These are phyloP conservation scores for Tolypocladium endophyticum DNA, from an alignment of 2,329 filamentous ascomycete species.

Conservation along the genomic window DNA sequence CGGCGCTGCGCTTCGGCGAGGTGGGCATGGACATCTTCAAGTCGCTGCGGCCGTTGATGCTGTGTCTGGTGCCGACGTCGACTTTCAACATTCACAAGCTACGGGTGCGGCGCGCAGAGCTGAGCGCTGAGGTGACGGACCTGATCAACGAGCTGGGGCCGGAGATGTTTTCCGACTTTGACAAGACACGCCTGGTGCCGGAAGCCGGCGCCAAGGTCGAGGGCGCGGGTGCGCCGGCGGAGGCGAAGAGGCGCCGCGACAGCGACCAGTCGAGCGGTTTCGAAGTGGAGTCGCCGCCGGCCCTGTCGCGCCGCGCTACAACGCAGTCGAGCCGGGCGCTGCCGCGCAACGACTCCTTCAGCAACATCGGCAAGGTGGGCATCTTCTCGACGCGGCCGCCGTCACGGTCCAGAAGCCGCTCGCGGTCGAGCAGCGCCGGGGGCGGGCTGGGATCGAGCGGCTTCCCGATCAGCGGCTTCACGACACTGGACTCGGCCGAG, in stretches of 20 bases:
- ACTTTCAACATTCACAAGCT: constrained; percentile 76
- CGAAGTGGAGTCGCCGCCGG: constrained; percentile 23
- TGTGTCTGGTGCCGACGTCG: constrained; percentile 76
- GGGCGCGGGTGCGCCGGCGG: constrained; percentile 14
- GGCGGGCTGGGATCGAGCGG: constrained; percentile 49
- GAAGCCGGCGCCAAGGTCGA: constrained; percentile 34
- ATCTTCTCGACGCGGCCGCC: constrained; percentile 84
- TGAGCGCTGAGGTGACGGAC: constrained; percentile 76
- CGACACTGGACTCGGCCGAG: constrained; percentile 52
- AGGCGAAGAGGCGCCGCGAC: constrained; percentile 27
- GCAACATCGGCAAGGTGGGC: constrained; percentile 75
- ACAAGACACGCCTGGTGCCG: constrained; percentile 59
- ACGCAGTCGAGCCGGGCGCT: constrained; percentile 42
- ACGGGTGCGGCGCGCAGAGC: constrained; percentile 57
- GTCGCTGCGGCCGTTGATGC: constrained; percentile 75
- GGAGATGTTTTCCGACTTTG: constrained; percentile 95
- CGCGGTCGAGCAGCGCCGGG: constrained; percentile 58
- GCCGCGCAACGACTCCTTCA: constrained; percentile 88
- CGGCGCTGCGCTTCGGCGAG: constrained; percentile 87
- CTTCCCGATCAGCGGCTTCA: constrained; percentile 63
- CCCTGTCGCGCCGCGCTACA: constrained; percentile 36
- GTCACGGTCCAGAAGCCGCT: constrained; percentile 65
- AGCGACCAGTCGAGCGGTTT: constrained; percentile 37
- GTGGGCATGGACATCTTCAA: constrained; percentile 99
- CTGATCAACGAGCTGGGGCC: constrained; percentile 92